A percentile compares a stretch with the other conserved stretches of the same genome.
phyloP scores from a whole-genome alignment of 2,329 filamentous ascomycete genomes.

The Ascochyta rabiei region DNA sequence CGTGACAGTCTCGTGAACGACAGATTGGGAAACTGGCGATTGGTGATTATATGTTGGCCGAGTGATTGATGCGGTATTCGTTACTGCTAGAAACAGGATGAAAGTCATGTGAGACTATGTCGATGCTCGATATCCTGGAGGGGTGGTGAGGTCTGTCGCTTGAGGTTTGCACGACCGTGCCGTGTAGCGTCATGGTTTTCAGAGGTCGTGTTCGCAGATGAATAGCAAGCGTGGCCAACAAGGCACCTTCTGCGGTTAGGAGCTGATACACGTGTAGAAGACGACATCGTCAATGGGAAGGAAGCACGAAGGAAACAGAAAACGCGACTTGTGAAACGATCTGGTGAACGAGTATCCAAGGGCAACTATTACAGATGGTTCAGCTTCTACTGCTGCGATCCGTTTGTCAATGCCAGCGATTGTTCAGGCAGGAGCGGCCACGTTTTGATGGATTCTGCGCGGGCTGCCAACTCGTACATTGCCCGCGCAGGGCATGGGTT shows the following conservation, averaged over 20 bases:
- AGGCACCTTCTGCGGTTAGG: neutral
- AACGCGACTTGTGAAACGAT: neutral
- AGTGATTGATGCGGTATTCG: slow-evolving; percentile 43
- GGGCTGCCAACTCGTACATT: too few species aligned
- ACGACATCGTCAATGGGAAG: neutral
- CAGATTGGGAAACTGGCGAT: slow-evolving; percentile 31
- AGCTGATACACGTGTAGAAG: neutral
- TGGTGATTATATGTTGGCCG: slow-evolving; percentile 38
- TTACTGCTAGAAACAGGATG: slow-evolving; percentile 43
- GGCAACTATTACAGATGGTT: neutral
- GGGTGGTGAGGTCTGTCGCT: slow-evolving; percentile 31
- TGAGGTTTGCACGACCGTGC: slow-evolving; percentile 29
- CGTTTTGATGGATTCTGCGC: neutral
- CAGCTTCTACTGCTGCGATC: neutral
- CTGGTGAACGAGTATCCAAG: neutral
- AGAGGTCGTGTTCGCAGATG: neutral
- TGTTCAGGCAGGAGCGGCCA: neutral
- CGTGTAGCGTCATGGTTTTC: neutral
- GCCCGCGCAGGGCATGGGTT: neutral
- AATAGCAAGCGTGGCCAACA: slow-evolving; percentile 1
- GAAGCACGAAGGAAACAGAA: neutral
- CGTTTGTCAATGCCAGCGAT: neutral
- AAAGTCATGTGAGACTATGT: slow-evolving; percentile 49
- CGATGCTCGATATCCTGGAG: slow-evolving; percentile 46
- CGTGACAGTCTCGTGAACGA: slow-evolving; percentile 26